These are phyloP conservation scores for Yarrowia yakushimensis DNA, from an alignment of 805 yeast species.

Conservation along the genomic window DNA sequence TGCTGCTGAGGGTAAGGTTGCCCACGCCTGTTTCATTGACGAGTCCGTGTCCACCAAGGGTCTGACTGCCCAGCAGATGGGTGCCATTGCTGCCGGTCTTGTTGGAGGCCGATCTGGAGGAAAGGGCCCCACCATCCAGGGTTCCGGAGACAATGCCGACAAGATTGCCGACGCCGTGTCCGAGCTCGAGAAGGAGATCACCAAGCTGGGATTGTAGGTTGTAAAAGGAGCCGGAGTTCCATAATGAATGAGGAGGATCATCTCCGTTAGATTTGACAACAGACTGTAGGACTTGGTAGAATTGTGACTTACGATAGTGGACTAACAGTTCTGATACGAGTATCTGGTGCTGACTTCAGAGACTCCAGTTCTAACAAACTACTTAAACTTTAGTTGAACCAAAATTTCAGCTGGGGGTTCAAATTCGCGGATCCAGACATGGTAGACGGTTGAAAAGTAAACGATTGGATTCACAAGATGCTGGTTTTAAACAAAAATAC, in stretches of 20 bases:
- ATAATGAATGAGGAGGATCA: neutral
- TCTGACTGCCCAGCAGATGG: slow-evolving; percentile 66
- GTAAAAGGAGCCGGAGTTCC: neutral
- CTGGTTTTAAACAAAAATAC: too few relatives aligned
- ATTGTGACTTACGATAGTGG: too few relatives aligned
- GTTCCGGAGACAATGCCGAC: slow-evolving; percentile 82
- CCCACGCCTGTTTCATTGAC: slow-evolving; percentile 90
- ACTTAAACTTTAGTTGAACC: too few relatives aligned
- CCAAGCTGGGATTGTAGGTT: neutral
- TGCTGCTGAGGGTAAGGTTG: slow-evolving; percentile 60
- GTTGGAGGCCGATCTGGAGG: slow-evolving; percentile 99
- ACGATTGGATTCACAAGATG: too few relatives aligned
- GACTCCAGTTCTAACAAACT: too few relatives aligned
- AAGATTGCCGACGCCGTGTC: slow-evolving; percentile 71
- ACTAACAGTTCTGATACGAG: too few relatives aligned
- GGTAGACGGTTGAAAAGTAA: too few relatives aligned
- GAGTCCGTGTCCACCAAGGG: slow-evolving; percentile 67
- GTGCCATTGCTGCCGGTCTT: slow-evolving; percentile 60
- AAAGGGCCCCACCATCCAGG: slow-evolving; percentile 93
- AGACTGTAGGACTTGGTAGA: too few relatives aligned
- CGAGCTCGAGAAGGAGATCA: slow-evolving; percentile 59
- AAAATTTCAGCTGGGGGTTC: too few relatives aligned
- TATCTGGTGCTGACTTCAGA: too few relatives aligned
- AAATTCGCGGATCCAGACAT: too few relatives aligned
- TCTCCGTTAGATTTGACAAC: neutral